Evolutionary conservation across 345 rosid species (phyloP), one percentile per base, ranked within the genome.

Genomic region (Eucalyptus sp.): DNA sequence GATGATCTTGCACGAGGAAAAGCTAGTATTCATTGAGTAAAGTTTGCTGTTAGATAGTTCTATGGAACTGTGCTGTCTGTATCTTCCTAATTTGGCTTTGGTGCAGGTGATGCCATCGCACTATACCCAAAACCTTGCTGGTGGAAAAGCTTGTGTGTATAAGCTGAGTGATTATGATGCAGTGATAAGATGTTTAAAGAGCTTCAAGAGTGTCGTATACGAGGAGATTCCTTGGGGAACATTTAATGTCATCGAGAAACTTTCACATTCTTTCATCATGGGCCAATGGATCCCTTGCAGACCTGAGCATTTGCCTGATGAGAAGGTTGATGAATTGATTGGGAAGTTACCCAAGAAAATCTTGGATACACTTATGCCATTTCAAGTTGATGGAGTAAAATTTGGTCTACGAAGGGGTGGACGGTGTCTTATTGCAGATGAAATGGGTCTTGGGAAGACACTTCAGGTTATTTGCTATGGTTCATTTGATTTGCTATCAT

Each of bases 371-470:
- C 96, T 97, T 88, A 91, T 96, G 91, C 99, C 99, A 86, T 97
- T 97, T 91, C 99, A 97, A 90, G 94, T 94, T 58, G 98, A 96
- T 90, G 99, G 99, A 84, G 86, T 97, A 88, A 95, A 93, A 86
- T 97, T 95, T 92, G 99, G 97, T 48, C 84, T 97, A 90, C 93
- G 87, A 91, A 93, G 99, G 90, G 99, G 99, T 62, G 99, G 99
- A 10, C 95, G 96, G 89, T 97, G 99, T 93, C 96, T 97, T 52
- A 96, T 96, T 91, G 99, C 99, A 51, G 99, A 97, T 93, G 99
- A 97, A 93, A 97, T 97, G 99, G 98, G 99, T 80, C 98, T 97
- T 90, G 99, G 99, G 13, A 97, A 97, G 91, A 96, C 99, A 80
- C 96, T 97, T 62, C 98, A 97, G 97, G 99, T 97, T 52, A 48